phyloP scores from a whole-genome alignment of 371 early-diverging fungal genomes.

The Gilbertella persicaria region DNA sequence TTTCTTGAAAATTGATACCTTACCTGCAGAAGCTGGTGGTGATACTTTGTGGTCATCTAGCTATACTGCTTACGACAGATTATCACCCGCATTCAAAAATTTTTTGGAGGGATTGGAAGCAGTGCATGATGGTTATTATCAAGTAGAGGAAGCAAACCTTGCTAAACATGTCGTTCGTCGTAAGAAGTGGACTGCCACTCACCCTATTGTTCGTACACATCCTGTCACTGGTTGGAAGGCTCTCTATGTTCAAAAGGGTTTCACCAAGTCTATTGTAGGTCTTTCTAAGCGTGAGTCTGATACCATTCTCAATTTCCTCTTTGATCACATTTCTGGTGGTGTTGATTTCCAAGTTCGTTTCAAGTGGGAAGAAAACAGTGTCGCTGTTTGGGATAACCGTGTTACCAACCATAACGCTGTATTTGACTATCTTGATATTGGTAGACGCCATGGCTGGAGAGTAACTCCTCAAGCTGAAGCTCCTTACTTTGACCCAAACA shows the following conservation, averaged over 20 bases:
- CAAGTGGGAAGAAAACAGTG: slow-evolving; percentile 60
- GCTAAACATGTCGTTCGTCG: slow-evolving; percentile 48
- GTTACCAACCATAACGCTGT: slow-evolving; percentile 55
- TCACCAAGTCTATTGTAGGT: slow-evolving; percentile 61
- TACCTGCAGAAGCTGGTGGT: slow-evolving; percentile 60
- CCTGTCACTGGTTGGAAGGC: slow-evolving; percentile 74
- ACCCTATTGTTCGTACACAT: slow-evolving; percentile 68
- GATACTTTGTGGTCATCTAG: slow-evolving; percentile 61
- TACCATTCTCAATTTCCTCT: slow-evolving; percentile 54
- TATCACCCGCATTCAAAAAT: slow-evolving; percentile 57
- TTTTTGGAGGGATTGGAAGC: slow-evolving; percentile 66
- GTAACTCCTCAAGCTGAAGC: slow-evolving; percentile 54
- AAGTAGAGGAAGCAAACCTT: slow-evolving; percentile 36
- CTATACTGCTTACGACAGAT: slow-evolving; percentile 63
- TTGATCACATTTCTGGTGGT: slow-evolving; percentile 38
- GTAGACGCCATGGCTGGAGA: slow-evolving; percentile 49
- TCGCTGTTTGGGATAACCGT: slow-evolving; percentile 74
- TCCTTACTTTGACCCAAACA: slow-evolving; percentile 61
- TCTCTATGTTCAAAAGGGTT: slow-evolving; percentile 65
- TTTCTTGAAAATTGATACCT: slow-evolving; percentile 53
- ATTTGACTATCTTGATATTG: slow-evolving; percentile 52
- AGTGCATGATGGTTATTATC: slow-evolving; percentile 57
- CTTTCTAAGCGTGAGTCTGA: slow-evolving; percentile 57
- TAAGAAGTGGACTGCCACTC: slow-evolving; percentile 40
- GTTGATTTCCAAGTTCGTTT: slow-evolving; percentile 68